phyloP scores from a whole-genome alignment of 140 eudicot species.

The Oenanthe javanica region DNA sequence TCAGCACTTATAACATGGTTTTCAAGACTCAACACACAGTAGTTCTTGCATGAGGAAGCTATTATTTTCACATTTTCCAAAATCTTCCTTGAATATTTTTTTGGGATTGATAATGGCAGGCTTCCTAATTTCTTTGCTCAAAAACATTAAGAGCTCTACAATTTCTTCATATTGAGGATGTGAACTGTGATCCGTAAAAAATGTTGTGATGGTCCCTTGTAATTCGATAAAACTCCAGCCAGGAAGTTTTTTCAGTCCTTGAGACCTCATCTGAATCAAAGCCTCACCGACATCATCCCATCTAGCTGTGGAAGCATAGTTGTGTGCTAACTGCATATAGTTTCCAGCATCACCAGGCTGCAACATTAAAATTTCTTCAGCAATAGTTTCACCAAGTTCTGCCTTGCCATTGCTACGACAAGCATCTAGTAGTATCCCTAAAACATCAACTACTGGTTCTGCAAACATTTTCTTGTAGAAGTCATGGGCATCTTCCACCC shows the following conservation, averaged over 20 bases:
- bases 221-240: slow-evolving; percentile 88
- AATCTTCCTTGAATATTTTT: slow-evolving; percentile 12
- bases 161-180: slow-evolving; percentile 57
- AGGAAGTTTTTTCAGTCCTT: slow-evolving; percentile 72
- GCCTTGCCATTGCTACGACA: slow-evolving; percentile 43
- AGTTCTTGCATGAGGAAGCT: slow-evolving; percentile 8
- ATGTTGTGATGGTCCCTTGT: slow-evolving; percentile 61
- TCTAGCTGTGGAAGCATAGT: slow-evolving; percentile 58
- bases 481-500: slow-evolving; percentile 56
- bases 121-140: slow-evolving; percentile 29
- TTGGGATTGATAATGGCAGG: slow-evolving; percentile 13
- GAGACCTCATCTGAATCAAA: slow-evolving; percentile 79
- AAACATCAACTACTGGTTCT: slow-evolving; percentile 56
- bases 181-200: slow-evolving; percentile 55
- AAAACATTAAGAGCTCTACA: slow-evolving; percentile 34
- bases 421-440: slow-evolving; percentile 86
- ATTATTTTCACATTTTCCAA: slow-evolving; percentile 13
- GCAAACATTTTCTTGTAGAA: slow-evolving; percentile 46
- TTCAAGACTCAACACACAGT: neutral
- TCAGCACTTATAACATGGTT: neutral
- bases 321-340: slow-evolving; percentile 73
- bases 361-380: slow-evolving; percentile 37
- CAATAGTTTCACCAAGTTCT: slow-evolving; percentile 47
- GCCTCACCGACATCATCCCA: slow-evolving; percentile 87
- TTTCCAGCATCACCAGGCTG: slow-evolving; percentile 60